Base-by-base conservation (phyloP, 148 eudicot genomes). In the Simmondsia chinensis region DNA sequence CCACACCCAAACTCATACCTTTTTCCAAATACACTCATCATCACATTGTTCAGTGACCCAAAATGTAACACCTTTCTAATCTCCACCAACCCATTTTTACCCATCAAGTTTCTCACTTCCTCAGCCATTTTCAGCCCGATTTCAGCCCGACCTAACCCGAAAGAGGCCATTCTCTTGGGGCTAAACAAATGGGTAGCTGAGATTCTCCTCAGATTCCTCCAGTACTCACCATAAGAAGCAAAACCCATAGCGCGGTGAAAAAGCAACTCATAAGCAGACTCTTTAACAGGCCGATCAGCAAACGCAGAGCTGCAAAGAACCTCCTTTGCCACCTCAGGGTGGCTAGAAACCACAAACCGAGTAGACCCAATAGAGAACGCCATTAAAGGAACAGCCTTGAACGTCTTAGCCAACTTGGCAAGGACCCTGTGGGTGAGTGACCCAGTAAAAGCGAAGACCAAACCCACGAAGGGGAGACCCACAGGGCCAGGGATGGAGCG, bases 221-320 rank as follows among this genome's bases (percentile, higher is more conserved):
- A 91, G 46, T 91, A 85, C 12, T 76, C 95, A 0, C 97, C 94
- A 10, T 71, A 91, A 0, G 94, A 88, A 2, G 97, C 94, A 20
- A 91, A 91, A 5, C 97, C 97, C 95, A 91, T 91, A 0, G 97
- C 95, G 0, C 95, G 54, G 48, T 82, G 75, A 20, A 91, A 91
- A 9, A 91, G 46, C 0, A 91, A 79, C 65, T 58, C 86, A 20
- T 82, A 85, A 0, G 97, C 97, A 0, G 88, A 79, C 60, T 91
- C 97, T 15, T 91, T 91, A 0, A 91, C 67, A 0, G 97, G 97
- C 0, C 97, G 50, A 35, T 91, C 94, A 1, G 95, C 95, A 7
- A 91, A 91, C 1, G 64, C 77, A 0, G 94, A 63, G 19, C 83
- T 81, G 40, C 31, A 58, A 2, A 91, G 50, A 8, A 91, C 56